A percentile compares a stretch with the other conserved stretches of the same genome.
Evolutionary conservation across 805 yeast genomes (phyloP).

Genomic region (Yamadazyma ubonensis): DNA sequence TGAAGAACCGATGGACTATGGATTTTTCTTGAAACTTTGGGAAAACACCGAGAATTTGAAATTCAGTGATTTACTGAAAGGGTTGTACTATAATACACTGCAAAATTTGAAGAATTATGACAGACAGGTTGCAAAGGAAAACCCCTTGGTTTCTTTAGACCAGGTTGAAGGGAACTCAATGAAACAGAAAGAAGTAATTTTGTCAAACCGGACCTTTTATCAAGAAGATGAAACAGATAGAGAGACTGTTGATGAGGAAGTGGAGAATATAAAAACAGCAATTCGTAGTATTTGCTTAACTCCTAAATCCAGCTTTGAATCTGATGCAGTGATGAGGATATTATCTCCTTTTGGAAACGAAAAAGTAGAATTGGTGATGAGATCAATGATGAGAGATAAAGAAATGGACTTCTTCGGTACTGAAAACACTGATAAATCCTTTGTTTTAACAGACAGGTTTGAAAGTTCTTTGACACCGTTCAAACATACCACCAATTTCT

Average conservation of each 20-base stretch:
- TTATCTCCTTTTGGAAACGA: constrained; percentile 47
- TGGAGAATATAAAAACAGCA: constrained; percentile 37
- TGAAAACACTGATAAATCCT: constrained; percentile 43
- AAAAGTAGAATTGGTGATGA: constrained; percentile 48
- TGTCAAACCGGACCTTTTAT: constrained; percentile 47
- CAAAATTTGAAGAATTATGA: constrained; percentile 50
- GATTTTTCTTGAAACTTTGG: constrained; percentile 65
- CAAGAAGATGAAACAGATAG: constrained; percentile 20
- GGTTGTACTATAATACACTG: constrained; percentile 39
- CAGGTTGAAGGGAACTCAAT: constrained; percentile 59
- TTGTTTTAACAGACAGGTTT: constrained; percentile 52
- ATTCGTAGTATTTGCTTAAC: constrained; percentile 62
- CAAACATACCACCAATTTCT: background rate
- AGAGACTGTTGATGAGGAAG: constrained; percentile 11
- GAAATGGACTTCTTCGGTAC: constrained; percentile 52
- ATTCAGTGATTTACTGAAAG: constrained; percentile 25
- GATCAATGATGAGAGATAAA: constrained; percentile 51
- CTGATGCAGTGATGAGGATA: constrained; percentile 45
- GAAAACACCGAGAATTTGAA: constrained; percentile 45
- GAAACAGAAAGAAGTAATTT: constrained; percentile 63
- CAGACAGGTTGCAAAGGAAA: constrained; percentile 12
- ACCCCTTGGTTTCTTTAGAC: constrained; percentile 29
- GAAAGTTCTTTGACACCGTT: background rate
- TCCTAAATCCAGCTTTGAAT: constrained; percentile 45
- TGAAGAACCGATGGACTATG: constrained; percentile 46